Evolutionary conservation across 2,329 filamentous ascomycete genomes (phyloP).

Genomic region (Didymella glomerata): DNA sequence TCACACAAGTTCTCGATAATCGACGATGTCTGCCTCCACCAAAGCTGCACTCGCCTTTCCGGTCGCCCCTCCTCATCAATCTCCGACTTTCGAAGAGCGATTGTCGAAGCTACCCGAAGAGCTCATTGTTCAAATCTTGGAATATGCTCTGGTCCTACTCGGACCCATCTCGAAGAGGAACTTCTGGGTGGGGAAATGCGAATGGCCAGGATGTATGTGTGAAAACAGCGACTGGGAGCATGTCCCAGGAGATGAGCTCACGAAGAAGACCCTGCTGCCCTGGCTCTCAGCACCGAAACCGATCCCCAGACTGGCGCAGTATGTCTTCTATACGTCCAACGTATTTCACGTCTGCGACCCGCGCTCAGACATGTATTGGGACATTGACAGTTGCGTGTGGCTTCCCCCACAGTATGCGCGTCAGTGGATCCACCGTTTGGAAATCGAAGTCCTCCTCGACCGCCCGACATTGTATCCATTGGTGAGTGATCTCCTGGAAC

Average conservation of each 20-base stretch:
- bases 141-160: neutral
- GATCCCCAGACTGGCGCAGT: slow-evolving; percentile 1
- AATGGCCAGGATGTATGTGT: slow-evolving; percentile 6
- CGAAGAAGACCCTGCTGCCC: neutral
- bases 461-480: neutral
- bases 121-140: neutral
- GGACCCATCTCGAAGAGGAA: neutral
- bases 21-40: too few relatives aligned
- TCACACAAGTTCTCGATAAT: too few relatives aligned
- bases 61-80: too few relatives aligned
- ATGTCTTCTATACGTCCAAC: slow-evolving; percentile 1
- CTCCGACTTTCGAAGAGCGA: neutral
- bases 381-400: neutral
- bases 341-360: slow-evolving; percentile 1
- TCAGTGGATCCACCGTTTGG: slow-evolving; percentile 3
- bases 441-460: neutral
- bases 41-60: too few relatives aligned
- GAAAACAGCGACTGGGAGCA: neutral
- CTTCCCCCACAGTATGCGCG: neutral
- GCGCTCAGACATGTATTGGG: neutral
- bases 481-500: neutral
- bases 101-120: slow-evolving; percentile 2
- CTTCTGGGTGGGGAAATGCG: slow-evolving; percentile 1
- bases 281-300: neutral
- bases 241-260: neutral